Conservation (phyloP, 2,329 filamentous ascomycete species). For the Sporothrix globosa region DNA sequence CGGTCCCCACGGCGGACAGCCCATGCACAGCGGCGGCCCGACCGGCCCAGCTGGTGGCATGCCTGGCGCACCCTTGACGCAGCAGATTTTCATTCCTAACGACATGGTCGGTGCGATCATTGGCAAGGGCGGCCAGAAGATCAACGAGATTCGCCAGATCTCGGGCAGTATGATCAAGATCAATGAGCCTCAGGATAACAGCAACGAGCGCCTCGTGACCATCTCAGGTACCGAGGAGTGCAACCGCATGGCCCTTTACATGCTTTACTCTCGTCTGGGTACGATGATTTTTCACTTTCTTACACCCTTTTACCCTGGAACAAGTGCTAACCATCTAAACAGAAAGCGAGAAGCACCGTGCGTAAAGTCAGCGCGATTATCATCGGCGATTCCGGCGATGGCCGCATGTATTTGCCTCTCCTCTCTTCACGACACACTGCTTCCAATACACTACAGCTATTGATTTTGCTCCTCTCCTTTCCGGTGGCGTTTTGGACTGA, state of each 20-base stretch:
- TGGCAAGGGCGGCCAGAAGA: constrained; percentile 97
- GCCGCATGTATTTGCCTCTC: no score
- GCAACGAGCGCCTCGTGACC: constrained; percentile 95
- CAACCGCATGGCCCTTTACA: constrained; percentile 99
- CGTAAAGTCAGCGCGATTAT: constrained; percentile 46
- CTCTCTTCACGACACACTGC: not conserved
- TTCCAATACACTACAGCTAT: not conserved
- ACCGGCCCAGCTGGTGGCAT: constrained; percentile 67
- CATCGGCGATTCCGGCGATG: not conserved
- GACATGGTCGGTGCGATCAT: constrained; percentile 99
- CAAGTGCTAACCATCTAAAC: constrained; percentile 33
- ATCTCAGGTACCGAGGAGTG: constrained; percentile 97
- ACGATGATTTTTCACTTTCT: constrained; percentile 42
- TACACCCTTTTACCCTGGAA: constrained; percentile 24
- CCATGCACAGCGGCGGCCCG: constrained; percentile 57
- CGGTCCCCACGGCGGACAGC: constrained; percentile 72
- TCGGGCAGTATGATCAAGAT: constrained; percentile 99
- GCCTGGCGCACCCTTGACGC: constrained; percentile 80
- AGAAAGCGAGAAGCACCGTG: constrained; percentile 79
- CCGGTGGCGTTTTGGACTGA: constrained; percentile 20
- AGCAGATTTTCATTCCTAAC: constrained; percentile 99
- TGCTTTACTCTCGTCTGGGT: constrained; percentile 98
- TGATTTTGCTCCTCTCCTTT: constrained; percentile 11
- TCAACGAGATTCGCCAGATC: constrained; percentile 97
- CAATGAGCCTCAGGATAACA: constrained; percentile 98